Evolutionary conservation across 495 filamentous ascomycete species (phyloP).

Genomic region (Terfezia boudieri): DNA sequence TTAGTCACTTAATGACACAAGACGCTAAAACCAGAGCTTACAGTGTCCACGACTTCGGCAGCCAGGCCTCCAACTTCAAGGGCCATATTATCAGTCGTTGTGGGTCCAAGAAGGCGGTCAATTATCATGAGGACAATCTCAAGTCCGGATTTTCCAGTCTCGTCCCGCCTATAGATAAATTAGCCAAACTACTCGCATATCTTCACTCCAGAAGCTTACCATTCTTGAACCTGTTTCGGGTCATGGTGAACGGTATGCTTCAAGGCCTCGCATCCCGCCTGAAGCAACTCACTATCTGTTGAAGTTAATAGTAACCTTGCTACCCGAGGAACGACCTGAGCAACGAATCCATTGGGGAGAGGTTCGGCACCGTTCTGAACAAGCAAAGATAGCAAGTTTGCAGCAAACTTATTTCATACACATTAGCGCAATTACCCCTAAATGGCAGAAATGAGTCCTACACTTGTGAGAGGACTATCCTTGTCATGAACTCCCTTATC

Average conservation of each 20-base stretch:
- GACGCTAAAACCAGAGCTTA: slow-evolving; percentile 27
- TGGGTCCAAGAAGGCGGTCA: slow-evolving; percentile 65
- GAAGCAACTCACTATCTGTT: slow-evolving; percentile 62
- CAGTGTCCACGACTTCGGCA: slow-evolving; percentile 84
- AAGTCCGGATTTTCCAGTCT: slow-evolving; percentile 56
- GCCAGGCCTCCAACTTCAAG: slow-evolving; percentile 87
- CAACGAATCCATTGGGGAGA: slow-evolving; percentile 67
- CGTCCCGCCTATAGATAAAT: slow-evolving; percentile 19
- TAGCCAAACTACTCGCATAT: neutral
- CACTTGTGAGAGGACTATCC: slow-evolving; percentile 56
- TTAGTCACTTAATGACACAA: neutral
- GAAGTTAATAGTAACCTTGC: slow-evolving; percentile 57
- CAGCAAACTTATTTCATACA: slow-evolving; percentile 35
- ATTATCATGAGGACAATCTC: slow-evolving; percentile 81
- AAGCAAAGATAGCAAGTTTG: slow-evolving; percentile 60
- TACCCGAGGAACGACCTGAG: slow-evolving; percentile 65
- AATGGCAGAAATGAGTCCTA: slow-evolving; percentile 17
- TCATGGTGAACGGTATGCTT: slow-evolving; percentile 76
- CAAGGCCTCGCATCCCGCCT: slow-evolving; percentile 64
- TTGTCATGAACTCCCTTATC: slow-evolving; percentile 68
- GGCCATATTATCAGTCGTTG: slow-evolving; percentile 74
- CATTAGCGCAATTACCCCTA: neutral
- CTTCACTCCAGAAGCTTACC: slow-evolving; percentile 26
- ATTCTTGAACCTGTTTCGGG: slow-evolving; percentile 63
- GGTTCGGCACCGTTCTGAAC: slow-evolving; percentile 61